Conservation (phyloP, 2,329 filamentous ascomycete genomes). For the Incumbomyces delicatus region DNA sequence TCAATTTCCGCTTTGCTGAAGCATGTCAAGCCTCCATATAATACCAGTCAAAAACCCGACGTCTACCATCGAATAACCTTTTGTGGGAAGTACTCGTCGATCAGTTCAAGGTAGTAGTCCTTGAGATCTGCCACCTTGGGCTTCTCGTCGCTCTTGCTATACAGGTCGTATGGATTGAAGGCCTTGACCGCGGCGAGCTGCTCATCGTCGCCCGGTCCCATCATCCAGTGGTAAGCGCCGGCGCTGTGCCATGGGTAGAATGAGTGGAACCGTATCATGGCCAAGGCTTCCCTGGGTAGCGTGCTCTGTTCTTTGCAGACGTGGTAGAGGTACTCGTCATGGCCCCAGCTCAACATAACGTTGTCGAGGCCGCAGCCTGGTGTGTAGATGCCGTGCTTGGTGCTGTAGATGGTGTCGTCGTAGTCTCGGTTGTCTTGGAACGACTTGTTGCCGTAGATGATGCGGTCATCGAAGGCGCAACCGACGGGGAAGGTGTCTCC, state of each 20-base stretch:
- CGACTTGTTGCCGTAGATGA: constrained; percentile 67
- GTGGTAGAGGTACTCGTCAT: constrained; percentile 81
- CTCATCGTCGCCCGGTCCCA: constrained; percentile 69
- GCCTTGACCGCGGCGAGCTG: constrained; percentile 74
- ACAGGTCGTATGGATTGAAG: constrained; percentile 86
- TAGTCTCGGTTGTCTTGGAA: constrained; percentile 70
- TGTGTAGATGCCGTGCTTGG: constrained; percentile 69
- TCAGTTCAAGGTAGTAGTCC: constrained; percentile 64
- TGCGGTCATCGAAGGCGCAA: constrained; percentile 50
- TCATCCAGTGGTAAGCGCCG: constrained; percentile 70
- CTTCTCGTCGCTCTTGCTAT: constrained; percentile 79
- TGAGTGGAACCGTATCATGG: constrained; percentile 88
- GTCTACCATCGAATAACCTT: constrained; percentile 60
- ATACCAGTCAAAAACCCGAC: neutral
- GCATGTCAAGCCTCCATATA: neutral
- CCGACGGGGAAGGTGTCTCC: constrained; percentile 47
- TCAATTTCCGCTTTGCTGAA: neutral
- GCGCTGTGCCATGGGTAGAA: constrained; percentile 88
- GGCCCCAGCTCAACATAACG: constrained; percentile 82
- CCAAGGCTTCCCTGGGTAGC: constrained; percentile 70
- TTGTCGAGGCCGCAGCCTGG: constrained; percentile 75
- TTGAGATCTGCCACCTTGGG: constrained; percentile 69
- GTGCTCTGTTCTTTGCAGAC: constrained; percentile 73
- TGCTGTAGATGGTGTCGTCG: constrained; percentile 60
- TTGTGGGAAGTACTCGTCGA: constrained; percentile 63